Evolutionary conservation across 352 stramenopile species (phyloP), one percentile per base, ranked within the genome.

Genomic region (Phytopythium delawarense): DNA sequence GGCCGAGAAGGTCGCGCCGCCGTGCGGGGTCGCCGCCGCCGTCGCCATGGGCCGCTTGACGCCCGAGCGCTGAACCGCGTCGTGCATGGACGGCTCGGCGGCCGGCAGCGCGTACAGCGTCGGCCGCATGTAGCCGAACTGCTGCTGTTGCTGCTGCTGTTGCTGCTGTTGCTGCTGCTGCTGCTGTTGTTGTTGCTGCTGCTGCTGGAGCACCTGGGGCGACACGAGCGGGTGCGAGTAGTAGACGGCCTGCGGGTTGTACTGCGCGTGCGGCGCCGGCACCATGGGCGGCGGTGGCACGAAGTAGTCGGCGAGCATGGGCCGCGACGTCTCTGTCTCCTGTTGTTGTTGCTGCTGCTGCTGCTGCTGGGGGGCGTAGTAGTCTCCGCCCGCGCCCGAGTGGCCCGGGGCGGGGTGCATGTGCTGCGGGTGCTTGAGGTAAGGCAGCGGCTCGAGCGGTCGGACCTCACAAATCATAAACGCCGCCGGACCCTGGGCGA

Each of bases 301-400:
- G 11, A 57, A 46, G 18, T 60, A 48, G 9, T 42, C 44, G 44
- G 65, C 46, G 42, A 62, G n/a, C 34, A 50, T 50, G 23, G 57
- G 57, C 13, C 63, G 45, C 7, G 49, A 23, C 12, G 57, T 32
- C 37, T 40, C 49, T 1, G 50, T 12, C 32, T 50, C 21, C 7
- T 56, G 12, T 18, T 60, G 67, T 8, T 62, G 56, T 18, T 54
- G 11, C 34, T 68, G 62, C 35, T 59, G 35, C 56, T 52, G 55
- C 16, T 61, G 56, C 4, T 54, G 39, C 7, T 61, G 40, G 45
- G 11, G 32, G 7, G 20, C 34, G 52, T 58, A 58, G 52, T 58
- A 58, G 52, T 58, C 52, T 32, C 52, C 52, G n/a, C 20, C 49
- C 12, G 7, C 51, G 51, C 51, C 51, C 7, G 35, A n/a, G 20